Conservation (phyloP, 2,329 filamentous ascomycete species). For the Botryotinia convoluta region DNA sequence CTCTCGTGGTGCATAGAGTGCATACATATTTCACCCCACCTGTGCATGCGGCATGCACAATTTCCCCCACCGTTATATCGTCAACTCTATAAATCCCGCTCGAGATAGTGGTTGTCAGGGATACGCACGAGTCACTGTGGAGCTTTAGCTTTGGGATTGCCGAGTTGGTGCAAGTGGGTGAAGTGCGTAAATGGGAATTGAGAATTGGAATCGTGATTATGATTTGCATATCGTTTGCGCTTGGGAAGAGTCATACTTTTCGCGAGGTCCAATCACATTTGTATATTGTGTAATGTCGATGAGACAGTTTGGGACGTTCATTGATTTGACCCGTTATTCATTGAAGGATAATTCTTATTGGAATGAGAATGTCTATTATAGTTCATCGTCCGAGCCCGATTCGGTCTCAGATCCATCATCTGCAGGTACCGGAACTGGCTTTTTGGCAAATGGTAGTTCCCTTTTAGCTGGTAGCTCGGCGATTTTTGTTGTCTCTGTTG, state of each 20-base stretch:
- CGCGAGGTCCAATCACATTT: constrained; percentile 1
- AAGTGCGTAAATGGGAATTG: background rate
- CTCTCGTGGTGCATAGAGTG: constrained; percentile 4
- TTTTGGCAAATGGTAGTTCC: constrained; percentile 29
- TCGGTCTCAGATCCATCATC: constrained; percentile 35
- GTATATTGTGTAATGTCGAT: background rate
- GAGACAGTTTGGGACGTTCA: background rate
- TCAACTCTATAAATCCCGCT: background rate
- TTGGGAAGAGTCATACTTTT: background rate
- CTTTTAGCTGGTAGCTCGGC: constrained; percentile 24
- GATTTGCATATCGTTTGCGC: constrained; percentile 7
- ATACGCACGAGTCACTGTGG: constrained; percentile 17
- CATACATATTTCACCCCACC: background rate
- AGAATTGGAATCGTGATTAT: background rate
- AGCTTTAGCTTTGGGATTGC: constrained; percentile 3
- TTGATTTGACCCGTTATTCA: constrained; percentile 1
- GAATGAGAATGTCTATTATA: constrained; percentile 1
- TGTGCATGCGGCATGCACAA: constrained; percentile 3
- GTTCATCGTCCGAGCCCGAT: constrained; percentile 36
- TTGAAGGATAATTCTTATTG: background rate
- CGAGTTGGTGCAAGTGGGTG: background rate
- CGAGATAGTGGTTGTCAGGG: constrained; percentile 11
- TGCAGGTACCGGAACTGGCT: constrained; percentile 13
- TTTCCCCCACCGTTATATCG: constrained; percentile 2
- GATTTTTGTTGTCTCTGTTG: constrained; percentile 17